A percentile compares a stretch with the other conserved stretches of the same genome.
These are phyloP conservation scores for Diaporthe sp. DNA, from an alignment of 2,329 filamentous ascomycete species.

Conservation along the genomic window DNA sequence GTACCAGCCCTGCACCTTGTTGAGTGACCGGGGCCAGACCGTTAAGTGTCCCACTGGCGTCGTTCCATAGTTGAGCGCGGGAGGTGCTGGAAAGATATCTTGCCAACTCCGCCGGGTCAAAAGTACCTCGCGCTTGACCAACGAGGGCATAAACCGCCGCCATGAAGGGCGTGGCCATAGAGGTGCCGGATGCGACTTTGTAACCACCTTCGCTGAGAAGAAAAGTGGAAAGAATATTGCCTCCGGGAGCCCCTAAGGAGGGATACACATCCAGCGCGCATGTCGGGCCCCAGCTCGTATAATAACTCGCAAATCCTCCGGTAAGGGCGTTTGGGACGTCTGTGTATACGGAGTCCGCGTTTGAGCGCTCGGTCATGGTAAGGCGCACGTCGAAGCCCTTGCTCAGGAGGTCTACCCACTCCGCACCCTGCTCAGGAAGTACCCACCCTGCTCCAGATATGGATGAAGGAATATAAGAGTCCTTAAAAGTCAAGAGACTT, in stretches of 20 bases:
- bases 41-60: slow-evolving; percentile 44
- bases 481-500: background rate
- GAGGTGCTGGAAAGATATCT: slow-evolving; percentile 42
- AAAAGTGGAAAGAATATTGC: slow-evolving; percentile 71
- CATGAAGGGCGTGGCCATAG: slow-evolving; percentile 70
- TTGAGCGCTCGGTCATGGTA: slow-evolving; percentile 40
- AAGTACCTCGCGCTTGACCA: slow-evolving; percentile 27
- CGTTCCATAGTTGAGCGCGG: slow-evolving; percentile 50
- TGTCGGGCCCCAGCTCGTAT: slow-evolving; percentile 71
- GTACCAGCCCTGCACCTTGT: slow-evolving; percentile 59
- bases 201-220: slow-evolving; percentile 63
- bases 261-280: slow-evolving; percentile 71
- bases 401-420: slow-evolving; percentile 46
- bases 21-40: slow-evolving; percentile 54
- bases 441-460: slow-evolving; percentile 43
- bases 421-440: slow-evolving; percentile 43
- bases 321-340: slow-evolving; percentile 55
- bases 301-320: slow-evolving; percentile 65
- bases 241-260: slow-evolving; percentile 68
- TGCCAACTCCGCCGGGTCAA: slow-evolving; percentile 19
- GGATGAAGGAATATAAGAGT: background rate
- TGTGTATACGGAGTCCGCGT: background rate
- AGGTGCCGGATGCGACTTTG: slow-evolving; percentile 68
- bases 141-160: slow-evolving; percentile 40
- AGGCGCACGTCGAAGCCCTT: slow-evolving; percentile 45